Evolutionary conservation across 2,329 filamentous ascomycete genomes (phyloP), one percentile per base, ranked within the genome.

Genomic region (Thyridium curvatum): DNA sequence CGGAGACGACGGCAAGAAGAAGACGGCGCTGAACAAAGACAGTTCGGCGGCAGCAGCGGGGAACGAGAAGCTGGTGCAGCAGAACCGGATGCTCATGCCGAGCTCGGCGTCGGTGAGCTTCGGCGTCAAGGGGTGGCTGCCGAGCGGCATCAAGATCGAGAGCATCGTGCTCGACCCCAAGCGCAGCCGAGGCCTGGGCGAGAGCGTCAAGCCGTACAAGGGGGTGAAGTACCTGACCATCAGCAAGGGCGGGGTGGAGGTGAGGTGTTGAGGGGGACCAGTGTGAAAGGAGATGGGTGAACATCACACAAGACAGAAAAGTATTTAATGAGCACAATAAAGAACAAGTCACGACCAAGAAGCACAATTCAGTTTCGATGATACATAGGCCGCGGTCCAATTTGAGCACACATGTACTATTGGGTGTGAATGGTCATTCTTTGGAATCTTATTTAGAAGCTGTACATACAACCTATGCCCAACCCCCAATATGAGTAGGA

Each of bases 161-260:
- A 81, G 77, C 60, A 75, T 89, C 53, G 55, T 79, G 54, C 60
- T 88, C 50, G 72, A 89, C 56, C 69, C 78, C n/a, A 82, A 86
- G 58, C 89, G 83, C 65, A 94, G 87, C 60, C 77, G 83, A 41
- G 93, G 93, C 0, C 54, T 98, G 34, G 88, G 88, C 0, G 88
- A 94, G 48, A 80, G 85, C 3, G 80, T 97, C 30, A 94, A 89
- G 64, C 93, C 93, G 17, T 97, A 95, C 64, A 98, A 97, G 65
- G 93, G 93, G 2, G 93, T 98, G 48, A 98, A 98, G 65, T 98
- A 98, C 62, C 60, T 98, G 51, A 96, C 90, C 13, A 69, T 83
- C 35, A 83, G 79, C 53, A 78, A 77, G 46, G 72, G 74, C 12
- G 79, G 79, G 16, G 68, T 83, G 32, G 79, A 84, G 59, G 71